phyloP scores from a whole-genome alignment of 176 grass and related monocot species.

The Paspalum vaginatum region DNA sequence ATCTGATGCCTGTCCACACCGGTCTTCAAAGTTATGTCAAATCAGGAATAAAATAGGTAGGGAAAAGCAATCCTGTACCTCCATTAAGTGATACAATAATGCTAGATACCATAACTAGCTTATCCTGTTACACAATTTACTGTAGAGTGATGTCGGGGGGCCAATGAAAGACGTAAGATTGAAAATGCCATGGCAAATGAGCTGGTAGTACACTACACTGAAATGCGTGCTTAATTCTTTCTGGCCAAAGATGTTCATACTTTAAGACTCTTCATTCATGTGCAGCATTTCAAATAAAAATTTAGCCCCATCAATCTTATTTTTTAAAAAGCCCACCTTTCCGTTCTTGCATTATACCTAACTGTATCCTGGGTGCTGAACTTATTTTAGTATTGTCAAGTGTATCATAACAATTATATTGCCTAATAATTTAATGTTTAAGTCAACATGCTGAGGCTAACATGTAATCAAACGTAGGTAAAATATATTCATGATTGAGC shows the following conservation, averaged over 20 bases:
- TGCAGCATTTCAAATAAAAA: slow-evolving; percentile 32
- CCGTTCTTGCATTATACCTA: slow-evolving; percentile 3
- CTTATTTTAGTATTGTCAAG: slow-evolving; percentile 32
- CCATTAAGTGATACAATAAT: slow-evolving; percentile 59
- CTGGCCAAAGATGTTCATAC: slow-evolving; percentile 32
- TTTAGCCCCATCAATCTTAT: neutral
- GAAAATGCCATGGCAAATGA: slow-evolving; percentile 33
- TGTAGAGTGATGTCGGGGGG: slow-evolving; percentile 39
- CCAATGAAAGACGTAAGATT: slow-evolving; percentile 34
- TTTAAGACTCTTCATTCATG: slow-evolving; percentile 41
- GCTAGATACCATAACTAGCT: slow-evolving; percentile 46
- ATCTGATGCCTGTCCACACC: slow-evolving; percentile 54
- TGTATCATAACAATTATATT: neutral
- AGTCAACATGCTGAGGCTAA: slow-evolving; percentile 40
- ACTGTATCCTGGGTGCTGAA: slow-evolving; percentile 12
- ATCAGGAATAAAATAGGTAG: slow-evolving; percentile 53
- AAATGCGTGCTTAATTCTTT: slow-evolving; percentile 12
- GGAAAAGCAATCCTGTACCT: slow-evolving; percentile 53
- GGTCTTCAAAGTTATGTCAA: slow-evolving; percentile 51
- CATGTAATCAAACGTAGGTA: slow-evolving; percentile 31
- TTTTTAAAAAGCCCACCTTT: slow-evolving; percentile 27
- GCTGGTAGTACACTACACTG: slow-evolving; percentile 11
- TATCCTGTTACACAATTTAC: slow-evolving; percentile 50
- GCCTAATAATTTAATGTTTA: slow-evolving; percentile 42
- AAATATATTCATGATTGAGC: slow-evolving; percentile 32